Evolutionary conservation across 805 yeast species (phyloP), one percentile per base, ranked within the genome.

Genomic region (Trichomonascus vanleenenianus): DNA sequence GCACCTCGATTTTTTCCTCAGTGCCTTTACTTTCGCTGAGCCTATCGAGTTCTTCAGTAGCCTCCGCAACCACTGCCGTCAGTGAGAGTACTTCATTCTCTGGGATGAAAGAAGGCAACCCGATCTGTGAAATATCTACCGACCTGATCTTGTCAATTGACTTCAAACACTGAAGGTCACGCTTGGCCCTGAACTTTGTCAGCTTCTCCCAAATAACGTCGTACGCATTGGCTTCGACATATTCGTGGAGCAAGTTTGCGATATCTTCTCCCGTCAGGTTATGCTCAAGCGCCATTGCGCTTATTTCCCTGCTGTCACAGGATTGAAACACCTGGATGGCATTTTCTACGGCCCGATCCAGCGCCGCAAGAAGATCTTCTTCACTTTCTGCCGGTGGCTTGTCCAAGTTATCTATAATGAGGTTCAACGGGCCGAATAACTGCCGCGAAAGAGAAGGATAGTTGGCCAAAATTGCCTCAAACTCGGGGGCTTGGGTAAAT

Each of bases 171-270:
- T 16, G 51, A 22, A 39, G 61, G 53, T 45, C 64, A 36, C 43
- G 56, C 51, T 27, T 50, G 43, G 43, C 52, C 45, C 62, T 48
- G 30, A 70, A 39, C 5, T 51, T 53, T 11, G 59, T 57, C 11
- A 77, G 55, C 31, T 67, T 65, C 2, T 66, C 51, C 93, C 95
- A 85, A 5, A 87, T 58, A 49, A 74, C 76, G 51, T 78, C 83
- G 55, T 79, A 83, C 30, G 86, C 60, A 46, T 79, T 79, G 49
- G 72, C 55, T 55, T 89, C 96, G 12, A 85, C 80, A 54, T 85
- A 85, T 45, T 78, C 78, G 54, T 79, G 82, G 1, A 87, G 39
- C 78, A 67, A 47, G 68, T 70, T 52, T 70, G 75, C 51, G 78
- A 62, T 43, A 19, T 63, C 67, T 1, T 57, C 62, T 6, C 61